These are phyloP conservation scores for Knufia fluminis DNA, from an alignment of 2,329 filamentous ascomycete genomes.

Conservation along the genomic window DNA sequence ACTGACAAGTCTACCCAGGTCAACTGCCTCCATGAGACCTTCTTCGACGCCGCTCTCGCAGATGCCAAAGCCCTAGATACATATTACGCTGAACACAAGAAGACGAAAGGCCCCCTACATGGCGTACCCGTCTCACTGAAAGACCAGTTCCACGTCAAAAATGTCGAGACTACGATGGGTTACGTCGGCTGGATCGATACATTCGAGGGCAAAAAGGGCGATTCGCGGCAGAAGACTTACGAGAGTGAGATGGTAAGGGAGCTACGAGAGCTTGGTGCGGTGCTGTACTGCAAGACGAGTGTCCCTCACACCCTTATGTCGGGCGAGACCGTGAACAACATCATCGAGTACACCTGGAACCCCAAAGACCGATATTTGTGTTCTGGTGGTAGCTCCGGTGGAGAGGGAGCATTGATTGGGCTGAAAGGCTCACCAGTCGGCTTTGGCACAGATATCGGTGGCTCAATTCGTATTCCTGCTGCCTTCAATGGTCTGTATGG, in stretches of 20 bases:
- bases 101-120: constrained; percentile 50
- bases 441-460: constrained; percentile 51
- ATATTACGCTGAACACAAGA: constrained; percentile 34
- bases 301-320: constrained; percentile 50
- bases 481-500: constrained; percentile 52
- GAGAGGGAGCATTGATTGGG: constrained; percentile 48
- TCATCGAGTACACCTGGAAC: constrained; percentile 50
- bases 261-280: constrained; percentile 44
- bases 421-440: constrained; percentile 46
- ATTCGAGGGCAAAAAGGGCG: constrained; percentile 46
- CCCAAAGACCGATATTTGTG: constrained; percentile 47
- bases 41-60: constrained; percentile 44
- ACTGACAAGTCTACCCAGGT: constrained; percentile 27
- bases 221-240: constrained; percentile 40
- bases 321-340: constrained; percentile 53
- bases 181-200: constrained; percentile 59
- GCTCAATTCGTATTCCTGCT: constrained; percentile 50
- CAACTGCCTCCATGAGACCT: constrained; percentile 46
- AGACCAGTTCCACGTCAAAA: constrained; percentile 41
- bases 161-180: constrained; percentile 50
- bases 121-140: constrained; percentile 51
- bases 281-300: constrained; percentile 48
- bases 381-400: constrained; percentile 50
- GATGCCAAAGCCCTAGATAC: constrained; percentile 42
- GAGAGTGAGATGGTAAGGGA: constrained; percentile 52